A percentile compares a stretch with the other conserved stretches of the same genome.
Conservation (phyloP, 805 yeast species). For the Lipomyces sp. region DNA sequence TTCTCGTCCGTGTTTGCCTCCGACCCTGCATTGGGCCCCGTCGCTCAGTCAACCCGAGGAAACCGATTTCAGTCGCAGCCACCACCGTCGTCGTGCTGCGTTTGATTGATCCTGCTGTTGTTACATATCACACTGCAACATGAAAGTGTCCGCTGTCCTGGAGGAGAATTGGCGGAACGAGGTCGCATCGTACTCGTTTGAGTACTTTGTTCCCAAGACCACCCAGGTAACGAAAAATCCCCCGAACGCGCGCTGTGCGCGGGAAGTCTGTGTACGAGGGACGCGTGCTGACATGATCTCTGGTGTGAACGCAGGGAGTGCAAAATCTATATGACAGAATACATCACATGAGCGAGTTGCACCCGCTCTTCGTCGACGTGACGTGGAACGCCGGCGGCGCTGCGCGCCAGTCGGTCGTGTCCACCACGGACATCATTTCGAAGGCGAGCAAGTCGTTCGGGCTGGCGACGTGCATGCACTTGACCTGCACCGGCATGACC, state of each 20-base stretch:
- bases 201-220: slow-evolving; percentile 96
- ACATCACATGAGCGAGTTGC: slow-evolving; percentile 93
- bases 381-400: slow-evolving; percentile 99
- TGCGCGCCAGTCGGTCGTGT: slow-evolving; percentile 49
- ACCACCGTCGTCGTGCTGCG: too few species aligned
- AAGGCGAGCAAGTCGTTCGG: slow-evolving; percentile 89
- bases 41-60: too few species aligned
- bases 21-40: too few species aligned
- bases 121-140: too few species aligned
- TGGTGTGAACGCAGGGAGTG: slow-evolving; percentile 75
- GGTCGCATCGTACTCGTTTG: slow-evolving; percentile 82
- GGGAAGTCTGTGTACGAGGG: too few species aligned
- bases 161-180: slow-evolving; percentile 30
- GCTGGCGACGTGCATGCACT: slow-evolving; percentile 94
- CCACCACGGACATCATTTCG: slow-evolving; percentile 88
- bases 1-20: too few species aligned
- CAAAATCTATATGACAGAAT: slow-evolving; percentile 93
- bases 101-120: too few species aligned
- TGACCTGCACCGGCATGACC: slow-evolving; percentile 96
- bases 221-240: slow-evolving; percentile 40
- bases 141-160: slow-evolving; percentile 20
- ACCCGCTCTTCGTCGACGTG: slow-evolving; percentile 89
- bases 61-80: too few species aligned
- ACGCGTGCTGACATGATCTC: neutral
- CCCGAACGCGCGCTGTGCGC: too few species aligned